Percentiles rank a stretch among this genome's conserved stretches.
These are phyloP conservation scores for Solanum rostratum DNA, from an alignment of 257 asterid genomes.

Conservation along the genomic window DNA sequence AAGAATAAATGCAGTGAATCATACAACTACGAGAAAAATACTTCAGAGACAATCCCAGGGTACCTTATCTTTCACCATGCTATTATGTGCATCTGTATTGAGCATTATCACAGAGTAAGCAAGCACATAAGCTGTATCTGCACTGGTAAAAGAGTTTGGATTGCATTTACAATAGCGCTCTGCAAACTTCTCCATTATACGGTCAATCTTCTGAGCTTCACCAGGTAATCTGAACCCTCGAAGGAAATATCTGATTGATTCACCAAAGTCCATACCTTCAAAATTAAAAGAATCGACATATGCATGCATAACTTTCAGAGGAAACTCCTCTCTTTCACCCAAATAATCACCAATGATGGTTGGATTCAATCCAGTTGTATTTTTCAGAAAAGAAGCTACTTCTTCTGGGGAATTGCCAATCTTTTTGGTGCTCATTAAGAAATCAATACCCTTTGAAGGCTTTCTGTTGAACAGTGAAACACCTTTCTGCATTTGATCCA, in stretches of 20 bases:
- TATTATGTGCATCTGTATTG: slow-evolving; percentile 98
- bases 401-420: slow-evolving; percentile 83
- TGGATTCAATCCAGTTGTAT: slow-evolving; percentile 79
- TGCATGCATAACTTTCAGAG: slow-evolving; percentile 96
- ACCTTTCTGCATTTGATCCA: slow-evolving; percentile 75
- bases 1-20: neutral
- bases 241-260: slow-evolving; percentile 86
- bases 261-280: slow-evolving; percentile 85
- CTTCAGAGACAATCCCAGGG: slow-evolving; percentile 6
- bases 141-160: slow-evolving; percentile 81
- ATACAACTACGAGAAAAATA: neutral
- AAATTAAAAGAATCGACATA: slow-evolving; percentile 95
- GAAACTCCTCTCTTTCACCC: slow-evolving; percentile 94
- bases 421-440: slow-evolving; percentile 66
- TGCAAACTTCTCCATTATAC: slow-evolving; percentile 99
- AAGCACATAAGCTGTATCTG: slow-evolving; percentile 96
- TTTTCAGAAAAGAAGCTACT: slow-evolving; percentile 82
- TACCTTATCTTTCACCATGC: slow-evolving; percentile 98
- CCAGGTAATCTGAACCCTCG: slow-evolving; percentile 98
- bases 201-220: slow-evolving; percentile 97
- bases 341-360: slow-evolving; percentile 91
- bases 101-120: slow-evolving; percentile 99
- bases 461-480: slow-evolving; percentile 86
- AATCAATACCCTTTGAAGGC: slow-evolving; percentile 94
- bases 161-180: slow-evolving; percentile 98